A percentile compares a stretch with the other conserved stretches of the same genome.
Conservation (phyloP, 371 early-diverging fungal genomes). For the Sporodiniella umbellata region DNA sequence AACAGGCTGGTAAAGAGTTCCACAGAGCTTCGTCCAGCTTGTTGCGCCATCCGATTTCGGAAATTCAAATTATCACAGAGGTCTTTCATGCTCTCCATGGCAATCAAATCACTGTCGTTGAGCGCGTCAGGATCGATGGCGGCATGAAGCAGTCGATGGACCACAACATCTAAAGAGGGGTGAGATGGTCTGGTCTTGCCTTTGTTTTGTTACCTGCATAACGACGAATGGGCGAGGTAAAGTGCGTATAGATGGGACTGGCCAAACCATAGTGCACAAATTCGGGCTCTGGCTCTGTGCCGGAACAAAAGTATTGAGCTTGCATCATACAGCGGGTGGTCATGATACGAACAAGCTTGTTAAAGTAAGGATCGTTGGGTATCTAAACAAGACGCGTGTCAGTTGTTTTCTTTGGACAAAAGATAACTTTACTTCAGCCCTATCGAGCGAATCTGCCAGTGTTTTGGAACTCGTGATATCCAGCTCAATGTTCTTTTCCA, state of each 20-base stretch:
- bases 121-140: constrained; percentile 62
- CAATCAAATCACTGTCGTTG: constrained; percentile 71
- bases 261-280: constrained; percentile 90
- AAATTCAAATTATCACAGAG: constrained; percentile 88
- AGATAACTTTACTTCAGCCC: constrained; percentile 50
- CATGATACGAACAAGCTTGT: constrained; percentile 87
- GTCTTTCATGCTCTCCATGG: constrained; percentile 76
- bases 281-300: constrained; percentile 69
- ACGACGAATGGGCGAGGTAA: constrained; percentile 96
- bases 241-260: constrained; percentile 86
- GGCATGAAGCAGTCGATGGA: constrained; percentile 88
- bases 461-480: constrained; percentile 60
- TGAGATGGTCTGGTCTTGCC: not conserved
- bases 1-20: constrained; percentile 93
- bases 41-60: constrained; percentile 94
- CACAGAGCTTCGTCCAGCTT: constrained; percentile 89
- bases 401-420: not conserved
- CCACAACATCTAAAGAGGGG: constrained; percentile 77
- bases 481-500: constrained; percentile 47
- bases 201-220: constrained; percentile 63
- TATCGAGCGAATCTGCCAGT: constrained; percentile 83
- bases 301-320: constrained; percentile 88
- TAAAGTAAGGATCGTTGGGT: constrained; percentile 80
- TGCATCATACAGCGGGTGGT: constrained; percentile 95
- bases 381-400: constrained; percentile 26